A percentile compares a stretch with the other conserved stretches of the same genome.
Conservation (phyloP, 257 asterid species). For the Salvia rosmarinus region DNA sequence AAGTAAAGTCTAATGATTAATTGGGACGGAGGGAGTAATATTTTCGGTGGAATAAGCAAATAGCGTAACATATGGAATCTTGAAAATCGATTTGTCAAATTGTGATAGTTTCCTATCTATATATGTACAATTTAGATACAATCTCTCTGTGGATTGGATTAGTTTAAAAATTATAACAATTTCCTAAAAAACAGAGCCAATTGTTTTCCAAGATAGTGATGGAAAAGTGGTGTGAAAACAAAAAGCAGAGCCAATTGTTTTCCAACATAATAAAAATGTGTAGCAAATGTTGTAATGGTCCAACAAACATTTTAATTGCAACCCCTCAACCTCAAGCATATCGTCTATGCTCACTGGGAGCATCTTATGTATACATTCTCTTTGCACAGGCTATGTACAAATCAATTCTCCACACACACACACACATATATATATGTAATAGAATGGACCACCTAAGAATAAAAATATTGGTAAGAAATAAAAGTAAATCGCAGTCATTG, state of each 20-base stretch:
- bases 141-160: neutral
- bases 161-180: neutral
- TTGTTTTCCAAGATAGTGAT: conserved; percentile 7
- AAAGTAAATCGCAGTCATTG: too few species aligned
- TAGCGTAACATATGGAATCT: too few species aligned
- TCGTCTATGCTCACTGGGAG: neutral
- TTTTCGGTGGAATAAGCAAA: too few species aligned
- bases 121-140: neutral
- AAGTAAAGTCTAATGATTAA: too few species aligned
- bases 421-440: too few species aligned
- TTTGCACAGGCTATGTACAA: too few species aligned
- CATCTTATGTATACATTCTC: neutral
- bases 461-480: too few species aligned
- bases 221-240: conserved; percentile 29
- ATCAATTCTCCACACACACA: too few species aligned
- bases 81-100: too few species aligned
- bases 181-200: conserved; percentile 3
- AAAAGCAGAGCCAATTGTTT: neutral
- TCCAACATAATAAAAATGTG: conserved; percentile 4
- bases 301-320: conserved; percentile 11
- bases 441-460: too few species aligned
- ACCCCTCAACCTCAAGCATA: neutral
- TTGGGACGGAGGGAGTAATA: too few species aligned
- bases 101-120: neutral
- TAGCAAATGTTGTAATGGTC: conserved; percentile 12